Evolutionary conservation across 106 monocot genomes (phyloP).

Genomic region (Allium cepa): DNA sequence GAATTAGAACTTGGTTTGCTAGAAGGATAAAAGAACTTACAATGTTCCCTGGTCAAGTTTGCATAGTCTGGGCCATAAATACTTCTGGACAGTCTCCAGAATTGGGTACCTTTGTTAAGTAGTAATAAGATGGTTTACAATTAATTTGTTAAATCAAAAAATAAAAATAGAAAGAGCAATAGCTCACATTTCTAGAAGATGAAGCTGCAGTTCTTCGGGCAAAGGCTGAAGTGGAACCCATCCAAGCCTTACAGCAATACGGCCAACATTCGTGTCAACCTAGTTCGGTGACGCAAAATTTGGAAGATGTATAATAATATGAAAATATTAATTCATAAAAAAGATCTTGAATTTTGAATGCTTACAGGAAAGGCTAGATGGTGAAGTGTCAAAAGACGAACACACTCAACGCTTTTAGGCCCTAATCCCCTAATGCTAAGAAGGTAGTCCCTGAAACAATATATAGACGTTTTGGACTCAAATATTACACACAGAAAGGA

Average conservation of each 20-base stretch:
- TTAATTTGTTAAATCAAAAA: background rate
- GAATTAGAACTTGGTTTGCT: background rate
- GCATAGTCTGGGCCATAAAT: conserved; percentile 25
- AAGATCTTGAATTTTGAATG: background rate
- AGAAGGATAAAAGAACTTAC: conserved; percentile 22
- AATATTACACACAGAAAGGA: background rate
- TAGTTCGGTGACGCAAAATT: conserved; percentile 4
- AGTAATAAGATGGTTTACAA: background rate
- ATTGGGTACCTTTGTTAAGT: conserved; percentile 69
- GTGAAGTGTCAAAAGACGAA: conserved; percentile 91
- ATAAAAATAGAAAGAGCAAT: background rate
- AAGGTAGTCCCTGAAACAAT: conserved; percentile 67
- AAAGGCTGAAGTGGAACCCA: conserved; percentile 99
- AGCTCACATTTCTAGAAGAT: conserved; percentile 86
- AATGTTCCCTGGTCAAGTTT: conserved; percentile 58
- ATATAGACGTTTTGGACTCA: background rate
- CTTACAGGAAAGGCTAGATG: conserved; percentile 96
- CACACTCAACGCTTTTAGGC: conserved; percentile 96
- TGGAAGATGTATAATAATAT: background rate
- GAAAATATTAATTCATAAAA: background rate
- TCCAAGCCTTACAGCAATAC: conserved; percentile 95
- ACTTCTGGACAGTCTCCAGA: conserved; percentile 54
- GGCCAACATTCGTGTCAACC: conserved; percentile 98
- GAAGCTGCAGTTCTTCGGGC: conserved; percentile 91
- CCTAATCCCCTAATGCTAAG: conserved; percentile 89